Evolutionary conservation across 371 early-diverging fungal genomes (phyloP).

Genomic region (Cokeromyces recurvatus): DNA sequence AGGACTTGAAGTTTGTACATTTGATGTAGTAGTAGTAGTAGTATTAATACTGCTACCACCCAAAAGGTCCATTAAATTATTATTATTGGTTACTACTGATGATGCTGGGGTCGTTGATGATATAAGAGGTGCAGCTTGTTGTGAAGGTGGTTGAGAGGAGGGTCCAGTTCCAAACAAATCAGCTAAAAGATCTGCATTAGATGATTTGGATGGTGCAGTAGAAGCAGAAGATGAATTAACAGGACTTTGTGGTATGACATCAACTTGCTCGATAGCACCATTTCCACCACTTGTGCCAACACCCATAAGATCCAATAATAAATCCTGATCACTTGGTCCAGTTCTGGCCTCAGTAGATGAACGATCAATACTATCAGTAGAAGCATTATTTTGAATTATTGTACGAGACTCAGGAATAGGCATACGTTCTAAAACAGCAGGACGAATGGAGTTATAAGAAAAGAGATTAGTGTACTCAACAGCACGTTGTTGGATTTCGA

Average conservation of each 20-base stretch:
- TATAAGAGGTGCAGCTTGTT: constrained; percentile 27
- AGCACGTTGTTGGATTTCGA: constrained; percentile 93
- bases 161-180: constrained; percentile 69
- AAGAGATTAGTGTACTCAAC: constrained; percentile 85
- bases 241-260: constrained; percentile 25
- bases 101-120: constrained; percentile 5
- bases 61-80: constrained; percentile 35
- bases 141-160: constrained; percentile 18
- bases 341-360: constrained; percentile 26
- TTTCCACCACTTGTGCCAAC: constrained; percentile 53
- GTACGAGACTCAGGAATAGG: constrained; percentile 77
- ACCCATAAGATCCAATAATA: constrained; percentile 80
- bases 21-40: constrained; percentile 10
- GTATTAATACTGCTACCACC: constrained; percentile 5
- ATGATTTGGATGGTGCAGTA: constrained; percentile 29
- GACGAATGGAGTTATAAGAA: constrained; percentile 68
- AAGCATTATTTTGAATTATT: constrained; percentile 25
- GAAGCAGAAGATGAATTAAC: constrained; percentile 14
- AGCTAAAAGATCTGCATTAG: constrained; percentile 69
- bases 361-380: constrained; percentile 24
- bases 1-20: constrained; percentile 7
- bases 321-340: constrained; percentile 52
- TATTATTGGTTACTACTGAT: constrained; percentile 4
- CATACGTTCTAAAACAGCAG: constrained; percentile 90
- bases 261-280: constrained; percentile 25